Evolutionary conservation across 176 grass and related monocot species (phyloP), one percentile per base, ranked within the genome.

Genomic region (Rhynchospora breviuscula): DNA sequence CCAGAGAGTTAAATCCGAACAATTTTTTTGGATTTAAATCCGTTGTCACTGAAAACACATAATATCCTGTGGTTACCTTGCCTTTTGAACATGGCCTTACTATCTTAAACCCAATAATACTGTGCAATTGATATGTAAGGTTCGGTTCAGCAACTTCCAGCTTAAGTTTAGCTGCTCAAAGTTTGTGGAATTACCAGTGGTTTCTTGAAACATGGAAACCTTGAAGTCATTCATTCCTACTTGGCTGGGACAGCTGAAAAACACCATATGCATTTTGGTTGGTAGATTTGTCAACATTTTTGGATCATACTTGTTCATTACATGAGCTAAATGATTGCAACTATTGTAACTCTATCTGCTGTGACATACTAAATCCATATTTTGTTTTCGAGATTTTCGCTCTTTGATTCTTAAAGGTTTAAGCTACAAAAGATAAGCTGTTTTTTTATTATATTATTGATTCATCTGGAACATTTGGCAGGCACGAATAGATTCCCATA

Each of bases 401-500:
- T 44, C 18, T 17, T 15, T 68, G 13, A 7, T 33, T 4, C 25
- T 29, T 29, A 5, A 57, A 17, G 73, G 9, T 33, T 56, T 18
- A 3, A 13, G 17, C 58, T 10, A 8, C 8, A 56, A 12, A 3
- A 4, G 2, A 18, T 45, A 8, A 8, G 33, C 68, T 59, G 3
- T 80, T 17, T 7, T 43, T 21, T 43, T 87, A 14, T 69, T 60
- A 8, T 83, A 10, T 83, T 1, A n/a, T 3, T 8, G 57, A 15
- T 87, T 78, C 1, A 84, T 71, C 45, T 7, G 81, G 33, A 59
- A 82, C 61, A 22, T 49, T 88, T 31, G 88, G 85, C 84, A 99
- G 97, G 97, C 97, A 10, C 88, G 97, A 43, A 96, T 99, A 87
- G 97, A 99, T 79, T 96, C 97, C 44, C 97, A 99, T 86, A 99